A percentile compares a stretch with the other conserved stretches of the same genome.
Evolutionary conservation across 441 rosid genomes (phyloP).

Genomic region (Erodium trifolium): DNA sequence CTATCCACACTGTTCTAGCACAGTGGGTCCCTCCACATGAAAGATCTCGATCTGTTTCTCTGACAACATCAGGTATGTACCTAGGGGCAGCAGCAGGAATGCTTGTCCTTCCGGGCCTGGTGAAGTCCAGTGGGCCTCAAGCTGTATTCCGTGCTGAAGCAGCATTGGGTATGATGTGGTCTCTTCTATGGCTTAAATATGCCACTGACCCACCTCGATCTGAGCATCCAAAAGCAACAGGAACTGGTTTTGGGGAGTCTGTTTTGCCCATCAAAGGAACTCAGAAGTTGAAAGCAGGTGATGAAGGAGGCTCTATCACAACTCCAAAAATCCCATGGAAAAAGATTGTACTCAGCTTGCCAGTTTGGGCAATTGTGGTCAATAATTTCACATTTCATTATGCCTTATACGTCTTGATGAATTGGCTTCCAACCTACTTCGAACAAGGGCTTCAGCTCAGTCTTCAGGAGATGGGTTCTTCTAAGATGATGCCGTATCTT

Average conservation of each 20-base stretch:
- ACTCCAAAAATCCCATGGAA: constrained; percentile 73
- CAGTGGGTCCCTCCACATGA: constrained; percentile 98
- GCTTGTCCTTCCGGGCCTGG: constrained; percentile 82
- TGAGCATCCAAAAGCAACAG: constrained; percentile 78
- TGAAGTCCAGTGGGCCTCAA: constrained; percentile 71
- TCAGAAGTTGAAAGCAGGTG: constrained; percentile 51
- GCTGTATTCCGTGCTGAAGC: constrained; percentile 86
- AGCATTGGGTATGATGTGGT: constrained; percentile 69
- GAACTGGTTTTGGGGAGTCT: constrained; percentile 77
- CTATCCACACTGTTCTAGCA: constrained; percentile 89
- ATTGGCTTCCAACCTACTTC: constrained; percentile 86
- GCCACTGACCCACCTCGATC: constrained; percentile 85
- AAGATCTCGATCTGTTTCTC: constrained; percentile 91
- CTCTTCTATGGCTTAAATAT: constrained; percentile 66
- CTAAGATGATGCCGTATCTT: constrained; percentile 92
- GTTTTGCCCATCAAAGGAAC: constrained; percentile 50
- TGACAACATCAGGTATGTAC: constrained; percentile 93
- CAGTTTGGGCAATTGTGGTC: constrained; percentile 84
- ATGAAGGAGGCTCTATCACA: constrained; percentile 37
- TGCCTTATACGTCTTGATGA: constrained; percentile 83
- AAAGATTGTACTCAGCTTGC: constrained; percentile 54
- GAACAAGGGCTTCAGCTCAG: constrained; percentile 85
- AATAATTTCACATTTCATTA: constrained; percentile 92
- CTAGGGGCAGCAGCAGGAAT: constrained; percentile 91
- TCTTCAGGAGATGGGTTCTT: constrained; percentile 90